Evolutionary conservation across 1,139 yeast genomes (phyloP).

Genomic region (Yamadazyma sp.): DNA sequence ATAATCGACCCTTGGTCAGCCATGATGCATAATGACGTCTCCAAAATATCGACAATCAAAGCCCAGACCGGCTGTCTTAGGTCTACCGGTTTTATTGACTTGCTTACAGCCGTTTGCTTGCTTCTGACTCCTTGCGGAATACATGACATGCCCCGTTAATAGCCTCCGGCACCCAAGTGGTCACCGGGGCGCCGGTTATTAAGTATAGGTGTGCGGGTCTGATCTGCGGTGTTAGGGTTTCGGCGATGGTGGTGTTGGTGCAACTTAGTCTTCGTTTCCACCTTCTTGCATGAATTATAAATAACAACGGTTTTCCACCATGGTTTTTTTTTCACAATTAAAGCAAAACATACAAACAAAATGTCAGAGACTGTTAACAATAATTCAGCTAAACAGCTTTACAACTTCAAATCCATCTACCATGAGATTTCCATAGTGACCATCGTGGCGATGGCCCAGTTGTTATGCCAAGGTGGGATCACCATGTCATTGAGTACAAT

Average conservation of each 20-base stretch:
- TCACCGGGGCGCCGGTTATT: slow-evolving; percentile 8
- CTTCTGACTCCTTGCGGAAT: not conserved
- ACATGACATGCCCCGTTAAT: not conserved
- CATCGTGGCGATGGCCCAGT: slow-evolving; percentile 40
- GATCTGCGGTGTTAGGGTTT: not conserved
- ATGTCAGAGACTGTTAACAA: not conserved
- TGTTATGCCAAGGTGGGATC: slow-evolving; percentile 39
- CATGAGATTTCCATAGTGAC: slow-evolving; percentile 33
- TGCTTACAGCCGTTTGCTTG: slow-evolving; percentile 1
- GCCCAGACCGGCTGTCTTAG: not conserved
- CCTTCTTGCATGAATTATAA: not conserved
- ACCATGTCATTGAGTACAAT: slow-evolving; percentile 41
- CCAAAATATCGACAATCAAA: too few species aligned
- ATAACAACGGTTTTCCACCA: slow-evolving; percentile 1
- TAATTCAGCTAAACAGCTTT: slow-evolving; percentile 2
- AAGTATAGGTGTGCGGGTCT: slow-evolving; percentile 13
- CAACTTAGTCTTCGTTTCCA: not conserved
- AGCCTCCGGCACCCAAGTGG: not conserved
- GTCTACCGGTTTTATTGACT: not conserved
- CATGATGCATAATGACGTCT: not conserved
- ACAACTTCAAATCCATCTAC: slow-evolving; percentile 17
- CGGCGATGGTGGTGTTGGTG: slow-evolving; percentile 1
- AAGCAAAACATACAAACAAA: not conserved
- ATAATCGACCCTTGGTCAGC: not conserved
- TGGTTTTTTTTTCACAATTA: not conserved